These are phyloP conservation scores for Russula dissimulans DNA, from an alignment of 768 basidiomycete species.

Conservation along the genomic window DNA sequence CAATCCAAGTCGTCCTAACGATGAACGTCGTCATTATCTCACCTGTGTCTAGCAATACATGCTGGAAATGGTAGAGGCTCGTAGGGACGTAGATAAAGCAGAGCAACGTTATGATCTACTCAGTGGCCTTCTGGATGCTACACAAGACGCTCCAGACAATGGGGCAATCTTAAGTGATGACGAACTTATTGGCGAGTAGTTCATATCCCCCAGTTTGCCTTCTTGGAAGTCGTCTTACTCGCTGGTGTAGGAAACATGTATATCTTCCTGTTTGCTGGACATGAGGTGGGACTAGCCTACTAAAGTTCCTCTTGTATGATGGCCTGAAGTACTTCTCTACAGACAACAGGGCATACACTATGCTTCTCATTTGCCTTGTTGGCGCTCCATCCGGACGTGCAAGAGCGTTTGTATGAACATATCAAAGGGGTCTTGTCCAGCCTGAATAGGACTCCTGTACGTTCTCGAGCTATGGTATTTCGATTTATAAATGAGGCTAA, in stretches of 20 bases:
- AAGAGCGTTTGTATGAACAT: slow-evolving; percentile 32
- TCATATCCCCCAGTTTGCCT: too few relatives aligned
- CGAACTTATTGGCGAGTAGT: slow-evolving; percentile 18
- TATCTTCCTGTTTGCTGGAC: slow-evolving; percentile 30
- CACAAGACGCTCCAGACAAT: slow-evolving; percentile 15
- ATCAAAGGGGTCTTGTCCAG: slow-evolving; percentile 27
- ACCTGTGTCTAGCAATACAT: slow-evolving; percentile 20
- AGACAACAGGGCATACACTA: slow-evolving; percentile 33
- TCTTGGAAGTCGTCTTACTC: background rate
- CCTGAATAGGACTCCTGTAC: background rate
- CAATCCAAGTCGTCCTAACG: background rate
- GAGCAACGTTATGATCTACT: slow-evolving; percentile 23
- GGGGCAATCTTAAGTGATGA: slow-evolving; percentile 14
- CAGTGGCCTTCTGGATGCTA: slow-evolving; percentile 22
- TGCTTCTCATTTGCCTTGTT: slow-evolving; percentile 34
- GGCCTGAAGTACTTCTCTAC: background rate
- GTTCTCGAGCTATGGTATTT: background rate
- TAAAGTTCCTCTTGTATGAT: too few relatives aligned
- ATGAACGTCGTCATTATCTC: too few relatives aligned
- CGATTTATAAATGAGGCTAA: background rate
- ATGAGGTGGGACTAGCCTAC: slow-evolving; percentile 21
- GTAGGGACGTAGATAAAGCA: slow-evolving; percentile 11
- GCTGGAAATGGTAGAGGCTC: slow-evolving; percentile 22
- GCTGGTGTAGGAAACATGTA: slow-evolving; percentile 22
- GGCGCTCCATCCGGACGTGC: slow-evolving; percentile 34